Base-by-base conservation (phyloP, 2,329 filamentous ascomycete species). In the Colletotrichum acutatum region DNA sequence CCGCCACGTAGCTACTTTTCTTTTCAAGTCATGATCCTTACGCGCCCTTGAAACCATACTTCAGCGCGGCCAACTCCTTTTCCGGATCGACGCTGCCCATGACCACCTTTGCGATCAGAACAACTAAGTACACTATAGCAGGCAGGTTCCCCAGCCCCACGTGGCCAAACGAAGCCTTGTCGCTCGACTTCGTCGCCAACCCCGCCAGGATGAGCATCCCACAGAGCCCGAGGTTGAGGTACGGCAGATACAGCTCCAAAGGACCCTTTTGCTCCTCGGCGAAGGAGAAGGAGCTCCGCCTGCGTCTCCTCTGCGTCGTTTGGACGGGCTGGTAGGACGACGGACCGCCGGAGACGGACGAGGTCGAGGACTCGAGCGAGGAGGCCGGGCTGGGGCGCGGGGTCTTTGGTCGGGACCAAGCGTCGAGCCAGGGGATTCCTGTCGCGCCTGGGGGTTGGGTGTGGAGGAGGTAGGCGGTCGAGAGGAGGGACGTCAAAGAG, bases 51-150 rank as follows among this genome's bases (percentile, higher is more conserved):
- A 90, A 92, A 66, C 87, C 85, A 82, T 94, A 94, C 79, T 84
- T 89, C 78, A 94, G 83, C 66, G 82, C 84, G 61, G 87, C 84
- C 76, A 95, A 81, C 78, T 93, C 92, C 74, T 85, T 83, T 78
- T 90, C 91, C 5, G 93, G 89, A 82, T 95, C 92, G 9, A 95
- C 88, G 60, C 90, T 87, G 4, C 88, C 87, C 88, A 95, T 91
- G 78, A 93, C 86, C 64, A 89, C 82, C 81, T 94, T 91, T 34
- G 90, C 90, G 59, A 88, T 81, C 69, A 94, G 77, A 6, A 91
- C 86, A 24, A 93, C 84, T 0, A 76, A 85, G 77, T 93, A 91
- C 1, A 95, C 87, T 2, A 91, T 80, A 0, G 82, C 84, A 0
- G 91, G 90, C 63, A 92, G 75, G 66, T 84, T 86, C 30, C 84